These are phyloP conservation scores for Picochlorum sp. DNA, from an alignment of 139 green algal genomes.

Conservation along the genomic window DNA sequence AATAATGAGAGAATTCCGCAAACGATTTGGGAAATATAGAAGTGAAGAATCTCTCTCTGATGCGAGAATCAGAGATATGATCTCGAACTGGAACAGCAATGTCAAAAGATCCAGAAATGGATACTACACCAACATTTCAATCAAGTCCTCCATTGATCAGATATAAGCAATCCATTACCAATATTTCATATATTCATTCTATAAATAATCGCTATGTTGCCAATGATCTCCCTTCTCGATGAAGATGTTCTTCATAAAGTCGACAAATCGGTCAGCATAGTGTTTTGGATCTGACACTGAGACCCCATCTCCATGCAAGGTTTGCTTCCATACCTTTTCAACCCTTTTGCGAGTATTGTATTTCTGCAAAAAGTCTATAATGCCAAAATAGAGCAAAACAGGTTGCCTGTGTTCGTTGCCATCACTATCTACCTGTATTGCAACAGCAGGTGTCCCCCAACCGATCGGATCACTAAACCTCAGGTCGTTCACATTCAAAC, in stretches of 20 bases:
- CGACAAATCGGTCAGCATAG: constrained; percentile 46
- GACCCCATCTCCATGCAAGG: constrained; percentile 44
- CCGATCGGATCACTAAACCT: neutral
- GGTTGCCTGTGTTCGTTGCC: neutral
- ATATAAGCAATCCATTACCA: neutral
- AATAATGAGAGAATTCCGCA: constrained; percentile 41
- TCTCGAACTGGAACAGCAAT: constrained; percentile 52
- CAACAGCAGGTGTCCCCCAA: constrained; percentile 8
- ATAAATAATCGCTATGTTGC: neutral
- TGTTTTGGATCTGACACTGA: constrained; percentile 41
- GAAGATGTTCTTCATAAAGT: constrained; percentile 31
- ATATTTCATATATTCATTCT: neutral
- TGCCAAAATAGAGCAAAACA: constrained; percentile 64
- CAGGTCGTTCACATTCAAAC: constrained; percentile 9
- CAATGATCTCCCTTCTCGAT: neutral
- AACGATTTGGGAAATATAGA: constrained; percentile 29
- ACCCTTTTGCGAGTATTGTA: constrained; percentile 57
- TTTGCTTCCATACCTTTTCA: constrained; percentile 52
- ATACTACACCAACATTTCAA: constrained; percentile 43
- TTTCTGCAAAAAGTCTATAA: constrained; percentile 76
- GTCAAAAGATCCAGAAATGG: constrained; percentile 39
- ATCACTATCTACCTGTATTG: neutral
- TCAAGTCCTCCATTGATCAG: neutral
- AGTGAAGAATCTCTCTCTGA: constrained; percentile 35
- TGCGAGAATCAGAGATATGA: constrained; percentile 42